These are phyloP conservation scores for Psilocybe mexicana DNA, from an alignment of 1,284 basidiomycete species.

Conservation along the genomic window DNA sequence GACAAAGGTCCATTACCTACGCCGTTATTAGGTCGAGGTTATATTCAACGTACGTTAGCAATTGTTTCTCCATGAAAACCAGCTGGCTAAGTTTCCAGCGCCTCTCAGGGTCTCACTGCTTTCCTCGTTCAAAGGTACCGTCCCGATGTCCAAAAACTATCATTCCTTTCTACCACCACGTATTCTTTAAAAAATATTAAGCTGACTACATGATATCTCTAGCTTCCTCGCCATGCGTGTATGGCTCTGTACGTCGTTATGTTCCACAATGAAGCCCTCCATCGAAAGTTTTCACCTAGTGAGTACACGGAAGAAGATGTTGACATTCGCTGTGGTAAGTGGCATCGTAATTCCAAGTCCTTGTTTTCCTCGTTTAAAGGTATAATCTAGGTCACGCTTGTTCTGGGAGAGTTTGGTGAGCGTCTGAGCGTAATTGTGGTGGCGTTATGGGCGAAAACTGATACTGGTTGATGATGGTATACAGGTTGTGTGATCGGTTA, in stretches of 20 bases:
- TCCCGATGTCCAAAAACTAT: background rate
- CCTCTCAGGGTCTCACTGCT: constrained; percentile 44
- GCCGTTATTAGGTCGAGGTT: constrained; percentile 43
- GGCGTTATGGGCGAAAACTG: too few relatives aligned
- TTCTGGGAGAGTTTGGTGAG: constrained; percentile 54
- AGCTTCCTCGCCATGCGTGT: constrained; percentile 54
- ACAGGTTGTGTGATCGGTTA: constrained; percentile 39
- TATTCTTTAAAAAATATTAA: background rate
- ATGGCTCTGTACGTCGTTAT: constrained; percentile 42
- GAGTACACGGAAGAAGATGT: constrained; percentile 43
- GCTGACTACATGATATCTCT: background rate
- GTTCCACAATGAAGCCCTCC: background rate
- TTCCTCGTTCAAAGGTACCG: constrained; percentile 50
- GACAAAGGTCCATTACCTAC: background rate
- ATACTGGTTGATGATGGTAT: background rate
- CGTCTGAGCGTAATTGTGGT: background rate
- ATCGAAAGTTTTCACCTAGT: constrained; percentile 32
- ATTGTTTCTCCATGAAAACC: background rate
- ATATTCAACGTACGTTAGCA: constrained; percentile 47
- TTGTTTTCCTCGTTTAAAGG: background rate
- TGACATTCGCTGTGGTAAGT: constrained; percentile 44
- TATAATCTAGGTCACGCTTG: constrained; percentile 32
- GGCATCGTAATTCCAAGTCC: background rate
- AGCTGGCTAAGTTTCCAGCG: background rate
- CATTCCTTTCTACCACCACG: background rate